Percentiles rank a stretch among this genome's conserved stretches.
Conservation (phyloP, 2,329 filamentous ascomycete genomes). For the Fusarium proliferatum region DNA sequence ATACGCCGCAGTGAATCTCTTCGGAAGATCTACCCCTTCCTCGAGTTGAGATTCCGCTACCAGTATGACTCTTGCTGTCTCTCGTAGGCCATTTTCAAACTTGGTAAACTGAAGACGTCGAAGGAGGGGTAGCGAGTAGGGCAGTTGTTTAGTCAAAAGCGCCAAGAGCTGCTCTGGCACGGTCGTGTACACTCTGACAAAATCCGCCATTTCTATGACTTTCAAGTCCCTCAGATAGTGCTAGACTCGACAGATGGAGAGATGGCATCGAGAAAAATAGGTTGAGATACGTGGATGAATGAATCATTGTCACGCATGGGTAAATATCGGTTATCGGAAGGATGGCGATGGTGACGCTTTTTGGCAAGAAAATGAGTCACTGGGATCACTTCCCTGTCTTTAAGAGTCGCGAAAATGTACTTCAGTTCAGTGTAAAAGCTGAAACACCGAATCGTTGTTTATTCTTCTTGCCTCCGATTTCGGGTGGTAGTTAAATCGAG, state of each 20-base stretch:
- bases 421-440: background rate
- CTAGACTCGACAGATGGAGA: background rate
- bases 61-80: conserved; percentile 57
- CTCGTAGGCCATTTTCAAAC: conserved; percentile 55
- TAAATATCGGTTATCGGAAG: conserved; percentile 39
- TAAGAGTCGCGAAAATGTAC: no score
- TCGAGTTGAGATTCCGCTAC: conserved; percentile 37
- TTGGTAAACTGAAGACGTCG: conserved; percentile 71
- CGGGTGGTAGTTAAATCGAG: background rate
- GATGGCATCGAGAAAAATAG: background rate
- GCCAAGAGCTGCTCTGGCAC: conserved; percentile 54
- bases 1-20: conserved; percentile 66
- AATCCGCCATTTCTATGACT: conserved; percentile 22
- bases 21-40: background rate
- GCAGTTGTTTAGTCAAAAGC: conserved; percentile 63
- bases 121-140: conserved; percentile 68
- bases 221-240: background rate
- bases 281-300: background rate
- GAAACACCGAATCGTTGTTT: no score
- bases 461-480: background rate
- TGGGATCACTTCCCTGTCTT: background rate
- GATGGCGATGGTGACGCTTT: conserved; percentile 1
- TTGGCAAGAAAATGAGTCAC: conserved; percentile 14
- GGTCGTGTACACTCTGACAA: conserved; percentile 40
- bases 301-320: conserved; percentile 3